Evolutionary conservation across 768 basidiomycete genomes (phyloP), one percentile per base, ranked within the genome.

Genomic region (Lactarius sp.): DNA sequence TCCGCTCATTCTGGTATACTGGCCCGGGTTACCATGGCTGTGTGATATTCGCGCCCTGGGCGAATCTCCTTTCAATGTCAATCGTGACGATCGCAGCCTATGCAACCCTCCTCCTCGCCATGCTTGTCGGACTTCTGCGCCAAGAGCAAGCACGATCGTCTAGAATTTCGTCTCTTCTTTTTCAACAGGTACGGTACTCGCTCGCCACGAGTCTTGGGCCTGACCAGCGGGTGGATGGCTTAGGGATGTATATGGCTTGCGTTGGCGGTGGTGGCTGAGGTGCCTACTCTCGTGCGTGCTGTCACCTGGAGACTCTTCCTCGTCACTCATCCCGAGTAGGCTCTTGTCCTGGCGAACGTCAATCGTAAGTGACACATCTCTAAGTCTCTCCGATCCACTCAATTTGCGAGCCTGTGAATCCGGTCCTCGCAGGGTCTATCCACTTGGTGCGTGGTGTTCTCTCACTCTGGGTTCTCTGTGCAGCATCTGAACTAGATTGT

Each of bases 201-300:
- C 6, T 4, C 12, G 4, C 2, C 3, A n/a, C 7, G 3, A 16
- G 39, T 14, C 5, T 20, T 4, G 36, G 20, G 16, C 16, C 33
- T 44, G 9, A 51, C 33, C 13, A 44, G 10, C 6, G 9, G 14
- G 6, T 7, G 16, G 13, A 13, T 16, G n/a, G 4, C 22, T 18
- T 56, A 62, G 61, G 61, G 61, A n/a, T 62, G 61, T 47, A 51
- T 36, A n/a, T 62, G 61, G 61, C 37, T 62, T 44, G 61, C 55
- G 7, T n/a, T 62, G 39, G 61, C 61, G 0, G 55, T 62, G 6
- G 55, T 6, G 1, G 61, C 55, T 12, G 61, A 62, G 61, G 49
- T 56, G 39, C 61, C 61, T 36, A 44, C 55, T 27, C 55, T 62
- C 10, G 61, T 56, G 12, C n/a, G 61, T 56, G 14, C 7, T 0